These are phyloP conservation scores for Daldinia caldariorum DNA, from an alignment of 495 filamentous ascomycete species.

Conservation along the genomic window DNA sequence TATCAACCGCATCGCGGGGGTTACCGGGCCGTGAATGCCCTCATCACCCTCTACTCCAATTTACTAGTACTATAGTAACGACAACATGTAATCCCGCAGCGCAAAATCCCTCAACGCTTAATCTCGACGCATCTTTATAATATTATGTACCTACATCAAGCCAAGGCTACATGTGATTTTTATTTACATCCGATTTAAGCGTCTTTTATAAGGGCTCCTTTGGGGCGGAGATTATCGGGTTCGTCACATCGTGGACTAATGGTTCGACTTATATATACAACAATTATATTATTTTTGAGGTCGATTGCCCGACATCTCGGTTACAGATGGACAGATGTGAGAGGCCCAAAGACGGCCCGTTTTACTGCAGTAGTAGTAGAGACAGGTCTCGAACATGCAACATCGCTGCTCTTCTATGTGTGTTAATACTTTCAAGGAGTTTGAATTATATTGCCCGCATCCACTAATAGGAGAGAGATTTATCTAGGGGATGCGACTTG, in stretches of 20 bases:
- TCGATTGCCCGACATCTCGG: neutral
- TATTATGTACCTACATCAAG: too few relatives aligned
- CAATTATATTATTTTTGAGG: neutral
- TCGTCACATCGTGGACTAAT: neutral
- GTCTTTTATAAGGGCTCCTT: neutral
- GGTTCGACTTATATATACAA: constrained; percentile 1
- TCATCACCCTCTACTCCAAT: too few relatives aligned
- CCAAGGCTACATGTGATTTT: neutral
- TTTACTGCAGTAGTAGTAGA: constrained; percentile 17
- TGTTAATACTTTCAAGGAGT: neutral
- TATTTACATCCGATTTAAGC: neutral
- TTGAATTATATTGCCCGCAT: neutral
- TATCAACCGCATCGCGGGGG: constrained; percentile 8
- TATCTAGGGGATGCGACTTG: constrained; percentile 7
- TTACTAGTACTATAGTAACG: neutral
- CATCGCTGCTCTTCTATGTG: neutral
- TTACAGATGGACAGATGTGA: neutral
- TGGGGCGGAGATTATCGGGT: neutral
- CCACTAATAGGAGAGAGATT: neutral
- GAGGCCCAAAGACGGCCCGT: constrained; percentile 38
- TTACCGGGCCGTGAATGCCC: constrained; percentile 22
- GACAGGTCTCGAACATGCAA: constrained; percentile 35
- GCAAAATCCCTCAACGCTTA: neutral
- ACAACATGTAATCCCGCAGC: constrained; percentile 17
- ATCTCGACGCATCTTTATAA: neutral